These are phyloP conservation scores for Hirschioporus abietinus DNA, from an alignment of 768 basidiomycete species.

Conservation along the genomic window DNA sequence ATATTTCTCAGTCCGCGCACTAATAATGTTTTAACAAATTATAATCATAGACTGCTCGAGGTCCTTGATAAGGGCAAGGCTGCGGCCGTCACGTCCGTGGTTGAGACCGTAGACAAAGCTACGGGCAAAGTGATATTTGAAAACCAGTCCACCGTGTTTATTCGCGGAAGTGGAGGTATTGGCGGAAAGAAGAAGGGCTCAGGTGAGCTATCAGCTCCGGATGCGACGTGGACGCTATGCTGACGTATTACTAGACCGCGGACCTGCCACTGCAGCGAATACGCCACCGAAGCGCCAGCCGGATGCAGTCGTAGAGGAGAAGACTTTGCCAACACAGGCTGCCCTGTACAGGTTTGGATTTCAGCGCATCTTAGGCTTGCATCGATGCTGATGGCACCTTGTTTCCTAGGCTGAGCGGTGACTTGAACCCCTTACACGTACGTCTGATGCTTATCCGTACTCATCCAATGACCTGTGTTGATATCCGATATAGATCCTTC, in stretches of 20 bases:
- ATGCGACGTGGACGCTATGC: conserved; percentile 5
- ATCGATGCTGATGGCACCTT: background rate
- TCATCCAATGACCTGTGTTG: background rate
- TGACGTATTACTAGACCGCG: conserved; percentile 59
- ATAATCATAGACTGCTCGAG: conserved; percentile 55
- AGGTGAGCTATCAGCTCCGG: conserved; percentile 40
- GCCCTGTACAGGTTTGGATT: conserved; percentile 77
- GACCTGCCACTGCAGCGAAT: conserved; percentile 80
- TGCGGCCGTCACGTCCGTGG: conserved; percentile 75
- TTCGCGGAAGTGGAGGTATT: conserved; percentile 94
- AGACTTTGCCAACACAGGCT: conserved; percentile 76
- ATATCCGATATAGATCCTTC: conserved; percentile 58
- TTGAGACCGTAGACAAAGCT: conserved; percentile 74
- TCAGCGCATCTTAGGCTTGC: background rate
- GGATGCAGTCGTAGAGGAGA: conserved; percentile 84
- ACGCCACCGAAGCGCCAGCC: conserved; percentile 75
- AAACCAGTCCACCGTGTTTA: conserved; percentile 87
- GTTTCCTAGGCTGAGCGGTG: conserved; percentile 75
- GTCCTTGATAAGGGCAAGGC: conserved; percentile 92
- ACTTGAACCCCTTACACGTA: conserved; percentile 87
- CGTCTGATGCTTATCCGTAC: conserved; percentile 19
- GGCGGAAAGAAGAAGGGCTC: conserved; percentile 83
- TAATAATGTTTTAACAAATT: background rate
- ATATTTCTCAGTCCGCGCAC: background rate
- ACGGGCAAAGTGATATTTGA: conserved; percentile 83